These are phyloP conservation scores for Noccaea caerulescens DNA, from an alignment of 345 rosid species.

Conservation along the genomic window DNA sequence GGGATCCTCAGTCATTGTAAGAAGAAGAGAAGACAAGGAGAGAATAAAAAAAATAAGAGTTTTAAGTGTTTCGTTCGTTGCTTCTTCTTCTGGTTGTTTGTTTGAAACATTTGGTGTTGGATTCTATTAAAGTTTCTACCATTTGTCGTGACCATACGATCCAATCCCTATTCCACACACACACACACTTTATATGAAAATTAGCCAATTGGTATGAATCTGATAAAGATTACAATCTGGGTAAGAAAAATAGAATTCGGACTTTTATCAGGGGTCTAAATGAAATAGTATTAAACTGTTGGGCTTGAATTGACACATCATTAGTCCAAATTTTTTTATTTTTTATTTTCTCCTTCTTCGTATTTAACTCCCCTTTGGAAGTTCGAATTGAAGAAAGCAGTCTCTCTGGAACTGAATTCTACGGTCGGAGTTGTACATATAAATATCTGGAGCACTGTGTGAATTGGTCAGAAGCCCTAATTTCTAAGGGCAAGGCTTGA, in stretches of 20 bases:
- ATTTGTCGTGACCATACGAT: neutral
- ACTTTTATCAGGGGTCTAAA: neutral
- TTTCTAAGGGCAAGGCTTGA: too few relatives aligned
- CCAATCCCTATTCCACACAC: neutral
- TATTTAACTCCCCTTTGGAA: too few relatives aligned
- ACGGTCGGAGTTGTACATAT: too few relatives aligned
- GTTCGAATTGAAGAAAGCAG: too few relatives aligned
- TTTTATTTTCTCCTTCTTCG: too few relatives aligned
- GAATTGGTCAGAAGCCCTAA: too few relatives aligned
- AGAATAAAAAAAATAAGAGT: conserved; percentile 7
- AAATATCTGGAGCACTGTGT: too few relatives aligned
- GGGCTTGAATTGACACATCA: neutral
- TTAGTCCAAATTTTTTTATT: too few relatives aligned
- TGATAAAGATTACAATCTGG: neutral
- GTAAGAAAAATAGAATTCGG: neutral
- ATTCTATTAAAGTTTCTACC: conserved; percentile 19
- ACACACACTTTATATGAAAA: neutral
- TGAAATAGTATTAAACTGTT: neutral
- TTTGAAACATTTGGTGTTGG: conserved; percentile 22
- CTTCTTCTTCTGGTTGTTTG: conserved; percentile 26
- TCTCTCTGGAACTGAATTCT: too few relatives aligned
- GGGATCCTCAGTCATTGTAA: conserved; percentile 3
- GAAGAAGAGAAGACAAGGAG: conserved; percentile 18
- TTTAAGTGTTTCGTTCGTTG: neutral
- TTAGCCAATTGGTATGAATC: neutral